Evolutionary conservation across 2,329 filamentous ascomycete species (phyloP), one percentile per base, ranked within the genome.

Genomic region (Aspergillus sp.): DNA sequence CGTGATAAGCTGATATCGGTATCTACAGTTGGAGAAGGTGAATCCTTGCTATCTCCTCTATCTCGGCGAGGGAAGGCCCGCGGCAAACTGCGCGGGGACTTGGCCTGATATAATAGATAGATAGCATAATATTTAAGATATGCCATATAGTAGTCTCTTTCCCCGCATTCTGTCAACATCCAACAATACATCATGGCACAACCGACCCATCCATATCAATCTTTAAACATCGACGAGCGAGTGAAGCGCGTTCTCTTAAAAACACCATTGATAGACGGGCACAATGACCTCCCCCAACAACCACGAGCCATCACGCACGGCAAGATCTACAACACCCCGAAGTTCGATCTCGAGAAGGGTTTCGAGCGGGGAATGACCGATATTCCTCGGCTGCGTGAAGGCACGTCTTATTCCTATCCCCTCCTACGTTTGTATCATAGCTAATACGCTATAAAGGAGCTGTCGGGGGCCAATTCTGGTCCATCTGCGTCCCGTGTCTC

Each of bases 261-360:
- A 3, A 23, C 31, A 5, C 52, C 52, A 4, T 14, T 55, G 1
- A 55, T 55, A 2, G 52, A 55, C 24, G 52, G 52, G 4, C 52
- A 55, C 5, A 55, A 55, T 23, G 52, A 55, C 44, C 43, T 55
- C 14, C 52, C 52, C 9, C 31, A 55, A 12, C 44, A 37, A 4
- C 27, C 31, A 3, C 43, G 52, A 6, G 23, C 48, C 21, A 40
- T 40, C 8, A 17, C n/a, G n/a, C 23, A 33, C 31, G 31, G 23
- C 8, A 48, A 55, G 23, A 55, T 55, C n/a, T 55, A 55, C 41
- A 47, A 48, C 21, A 35, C 48, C 24, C 52, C 47, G 9, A 50
- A 43, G 31, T 54, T 54, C 52, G 52, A 54, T 17, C 43, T 41
- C 0, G 12, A 33, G 6, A 54, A 54, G 31, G 47, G 47, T 1